Base-by-base conservation (phyloP, 768 basidiomycete genomes). In the Polyporus arcularius region DNA sequence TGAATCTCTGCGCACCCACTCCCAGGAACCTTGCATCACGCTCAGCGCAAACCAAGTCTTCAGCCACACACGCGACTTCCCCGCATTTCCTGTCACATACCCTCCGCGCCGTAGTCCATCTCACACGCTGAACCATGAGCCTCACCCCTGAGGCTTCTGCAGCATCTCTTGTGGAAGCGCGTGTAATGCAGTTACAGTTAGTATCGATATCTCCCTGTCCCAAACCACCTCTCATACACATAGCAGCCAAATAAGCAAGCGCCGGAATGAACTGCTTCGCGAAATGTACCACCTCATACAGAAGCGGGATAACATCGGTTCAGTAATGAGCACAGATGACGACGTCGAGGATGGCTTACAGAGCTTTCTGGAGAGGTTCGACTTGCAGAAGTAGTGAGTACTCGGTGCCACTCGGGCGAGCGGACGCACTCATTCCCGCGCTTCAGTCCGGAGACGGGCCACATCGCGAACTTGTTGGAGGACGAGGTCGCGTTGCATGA, bases 241-340 rank as follows among this genome's bases (percentile, higher is more conserved):
- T 42, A 11, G 39, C 18, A 92, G 90, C 70, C 79, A 77, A 64
- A 86, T 92, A 63, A 73, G 84, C 46, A 74, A 80, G 49, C 85
- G 84, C 65, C 79, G 90, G 72, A 87, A 89, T 85, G 85, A 77
- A 55, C 80, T 91, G 51, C 80, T 92, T 70, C 79, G 80, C 45
- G 83, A 91, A 71, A 85, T 92, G 84, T 88, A 83, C 74, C 73
- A 75, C 54, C 82, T 92, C 78, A 80, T 90, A 51, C 80, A 78
- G 58, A 78, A 78, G 57, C 82, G 83, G 67, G 76, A 82, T 53
- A 76, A 75, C 64, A 67, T 80, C 46, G 81, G 81, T 26, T 61
- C 75, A 38, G 63, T 80, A 41, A 68, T 82, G 32, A 62, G 68
- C 14, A 57, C 78, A 16, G 71, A 77, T 26, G 78, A 79, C 39